A percentile compares a stretch with the other conserved stretches of the same genome.
Conservation (phyloP, 495 filamentous ascomycete genomes). For the Cryomyces minteri region DNA sequence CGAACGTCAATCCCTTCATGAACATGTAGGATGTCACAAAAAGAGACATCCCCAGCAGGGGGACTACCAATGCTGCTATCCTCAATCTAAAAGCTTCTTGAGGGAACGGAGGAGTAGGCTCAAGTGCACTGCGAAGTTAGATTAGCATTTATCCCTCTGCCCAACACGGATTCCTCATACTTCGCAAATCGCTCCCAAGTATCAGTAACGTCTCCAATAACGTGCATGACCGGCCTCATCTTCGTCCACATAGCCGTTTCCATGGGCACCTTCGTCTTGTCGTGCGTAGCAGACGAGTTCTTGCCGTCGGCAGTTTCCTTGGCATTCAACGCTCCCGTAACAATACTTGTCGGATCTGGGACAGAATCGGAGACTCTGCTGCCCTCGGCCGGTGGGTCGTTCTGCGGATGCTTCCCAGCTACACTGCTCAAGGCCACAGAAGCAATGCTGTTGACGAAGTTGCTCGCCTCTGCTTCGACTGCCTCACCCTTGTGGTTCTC, state of each 20-base stretch:
- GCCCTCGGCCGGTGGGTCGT: conserved; percentile 14
- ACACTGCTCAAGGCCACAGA: conserved; percentile 58
- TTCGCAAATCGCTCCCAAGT: conserved; percentile 69
- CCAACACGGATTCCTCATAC: conserved; percentile 21
- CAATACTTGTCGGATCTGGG: conserved; percentile 42
- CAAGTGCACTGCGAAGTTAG: conserved; percentile 37
- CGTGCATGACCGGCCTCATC: conserved; percentile 61
- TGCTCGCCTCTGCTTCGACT: conserved; percentile 69
- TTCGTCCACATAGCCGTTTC: conserved; percentile 60
- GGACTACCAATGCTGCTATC: conserved; percentile 39
- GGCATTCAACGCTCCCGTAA: conserved; percentile 34
- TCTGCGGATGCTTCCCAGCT: conserved; percentile 40
- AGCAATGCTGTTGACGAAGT: conserved; percentile 61
- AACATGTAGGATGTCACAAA: conserved; percentile 57
- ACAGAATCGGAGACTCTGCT: conserved; percentile 20
- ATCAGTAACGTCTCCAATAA: conserved; percentile 53
- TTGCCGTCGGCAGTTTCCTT: conserved; percentile 31
- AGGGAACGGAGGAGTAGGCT: conserved; percentile 63
- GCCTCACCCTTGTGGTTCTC: conserved; percentile 77
- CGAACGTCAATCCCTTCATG: conserved; percentile 47
- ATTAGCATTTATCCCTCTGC: not conserved
- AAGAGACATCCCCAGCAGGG: conserved; percentile 35
- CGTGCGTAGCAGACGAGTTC: conserved; percentile 31
- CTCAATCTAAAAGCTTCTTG: conserved; percentile 39
- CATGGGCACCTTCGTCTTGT: conserved; percentile 76